phyloP scores from a whole-genome alignment of 2,329 filamentous ascomycete species.

The Talaromyces sp. region DNA sequence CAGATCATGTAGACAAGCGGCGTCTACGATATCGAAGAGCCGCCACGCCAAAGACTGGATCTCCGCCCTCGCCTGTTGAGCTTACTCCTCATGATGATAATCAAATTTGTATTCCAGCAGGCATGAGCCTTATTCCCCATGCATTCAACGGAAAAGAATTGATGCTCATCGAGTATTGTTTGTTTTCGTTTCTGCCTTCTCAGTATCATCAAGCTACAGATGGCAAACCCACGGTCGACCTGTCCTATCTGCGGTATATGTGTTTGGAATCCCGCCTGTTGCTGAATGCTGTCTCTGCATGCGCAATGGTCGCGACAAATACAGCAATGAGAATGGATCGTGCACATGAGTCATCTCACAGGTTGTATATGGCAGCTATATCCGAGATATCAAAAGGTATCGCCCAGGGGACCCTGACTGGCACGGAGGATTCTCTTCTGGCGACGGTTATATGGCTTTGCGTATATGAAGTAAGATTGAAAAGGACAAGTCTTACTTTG shows the following conservation, averaged over 20 bases:
- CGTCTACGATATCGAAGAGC: constrained; percentile 1
- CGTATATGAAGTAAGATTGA: constrained; percentile 6
- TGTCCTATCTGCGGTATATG: constrained; percentile 12
- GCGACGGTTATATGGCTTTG: constrained; percentile 12
- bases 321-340: neutral
- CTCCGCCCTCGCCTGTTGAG: neutral
- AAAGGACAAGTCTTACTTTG: neutral
- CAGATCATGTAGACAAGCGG: constrained; percentile 6
- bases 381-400: constrained; percentile 9
- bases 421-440: constrained; percentile 9
- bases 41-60: neutral
- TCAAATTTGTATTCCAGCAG: neutral
- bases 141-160: neutral
- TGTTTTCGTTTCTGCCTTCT: constrained; percentile 8
- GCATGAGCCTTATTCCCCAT: neutral
- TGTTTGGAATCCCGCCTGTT: constrained; percentile 10
- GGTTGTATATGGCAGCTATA: constrained; percentile 8
- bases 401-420: neutral
- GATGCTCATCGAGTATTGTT: constrained; percentile 7
- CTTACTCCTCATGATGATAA: neutral
- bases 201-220: constrained; percentile 12
- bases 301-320: neutral
- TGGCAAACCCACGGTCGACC: constrained; percentile 3
- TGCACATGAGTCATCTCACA: neutral
- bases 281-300: constrained; percentile 11